phyloP scores from a whole-genome alignment of 441 rosid species.

The Brassica hybrid region DNA sequence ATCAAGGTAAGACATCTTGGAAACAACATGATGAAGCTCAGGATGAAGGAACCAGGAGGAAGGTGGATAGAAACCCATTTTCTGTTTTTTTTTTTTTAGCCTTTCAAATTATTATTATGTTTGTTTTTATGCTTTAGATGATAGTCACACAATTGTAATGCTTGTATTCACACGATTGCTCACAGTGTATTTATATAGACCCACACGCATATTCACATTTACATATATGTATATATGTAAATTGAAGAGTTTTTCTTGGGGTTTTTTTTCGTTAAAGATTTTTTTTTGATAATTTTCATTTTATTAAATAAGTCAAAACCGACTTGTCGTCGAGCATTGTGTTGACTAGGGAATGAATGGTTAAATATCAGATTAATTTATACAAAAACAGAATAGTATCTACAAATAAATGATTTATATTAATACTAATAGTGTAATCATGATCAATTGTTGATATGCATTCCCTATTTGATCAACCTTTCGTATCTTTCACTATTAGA shows the following conservation, averaged over 20 bases:
- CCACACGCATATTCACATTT: constrained; percentile 43
- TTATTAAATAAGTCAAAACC: constrained; percentile 22
- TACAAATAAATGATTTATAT: neutral
- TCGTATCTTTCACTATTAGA: neutral
- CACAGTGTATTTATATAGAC: constrained; percentile 40
- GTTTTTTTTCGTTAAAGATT: too few species aligned
- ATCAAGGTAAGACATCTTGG: constrained; percentile 62
- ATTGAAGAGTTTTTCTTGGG: neutral
- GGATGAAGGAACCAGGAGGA: constrained; percentile 56
- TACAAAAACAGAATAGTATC: constrained; percentile 21
- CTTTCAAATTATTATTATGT: neutral
- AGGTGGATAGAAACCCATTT: constrained; percentile 47
- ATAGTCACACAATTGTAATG: constrained; percentile 47
- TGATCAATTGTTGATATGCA: constrained; percentile 6
- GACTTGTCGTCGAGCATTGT: neutral
- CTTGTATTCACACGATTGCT: constrained; percentile 40
- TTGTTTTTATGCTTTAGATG: constrained; percentile 39
- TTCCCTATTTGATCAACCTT: constrained; percentile 4
- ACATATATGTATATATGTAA: constrained; percentile 14
- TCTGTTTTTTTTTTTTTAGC: neutral
- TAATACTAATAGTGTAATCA: neutral
- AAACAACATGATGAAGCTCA: constrained; percentile 51
- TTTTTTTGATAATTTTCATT: neutral
- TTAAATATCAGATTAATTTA: too few species aligned
- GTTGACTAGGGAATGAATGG: neutral